Base-by-base conservation (phyloP, 2,329 filamentous ascomycete species). In the Elsinoe fawcettii region DNA sequence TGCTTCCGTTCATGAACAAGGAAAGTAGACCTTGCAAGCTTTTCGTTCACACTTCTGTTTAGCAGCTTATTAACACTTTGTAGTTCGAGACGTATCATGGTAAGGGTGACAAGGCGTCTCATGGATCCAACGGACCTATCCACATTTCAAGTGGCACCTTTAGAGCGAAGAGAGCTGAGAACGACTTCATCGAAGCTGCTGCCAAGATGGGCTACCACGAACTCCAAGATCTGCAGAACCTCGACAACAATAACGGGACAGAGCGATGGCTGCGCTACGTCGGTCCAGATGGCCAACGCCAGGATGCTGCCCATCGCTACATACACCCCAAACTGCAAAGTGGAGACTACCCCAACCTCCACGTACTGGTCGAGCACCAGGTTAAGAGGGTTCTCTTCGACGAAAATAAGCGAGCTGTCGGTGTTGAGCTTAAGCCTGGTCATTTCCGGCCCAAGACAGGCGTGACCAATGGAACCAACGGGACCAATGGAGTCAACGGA, bases 231-330 rank as follows among this genome's bases (percentile, higher is more conserved):
- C 58, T 83, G 16, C 75, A 83, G 51, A 73, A 75, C 51, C 69
- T 84, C 0, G 73, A 79, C 49, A 63, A 62, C 14, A 73, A 73
- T 60, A 71, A 74, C 44, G 71, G 65, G n/a, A 63, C 67, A 20
- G 63, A 75, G 66, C 70, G 75, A 61, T 75, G 75, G 72, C 65
- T 73, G 23, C 70, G 74, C n/a, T 82, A 79, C 60, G 73, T 82
- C 5, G 69, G 69, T 1, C 72, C 70, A 0, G 75, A 81, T 2
- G 81, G 81, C 14, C 71, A 72, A 41, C 76, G 82, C n/a, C 80
- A 83, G 63, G 82, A 85, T 61, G 71, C 80, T 1, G 81, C 81
- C 0, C 75, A 79, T 58, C 64, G 71, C 12, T 84, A 82, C 59
- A 62, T 84, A 7, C 80, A 82, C 60, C 77, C 79, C 0, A 71